phyloP scores from a whole-genome alignment of 1,284 basidiomycete species.

The Cutaneotrichosporon spelunceum region DNA sequence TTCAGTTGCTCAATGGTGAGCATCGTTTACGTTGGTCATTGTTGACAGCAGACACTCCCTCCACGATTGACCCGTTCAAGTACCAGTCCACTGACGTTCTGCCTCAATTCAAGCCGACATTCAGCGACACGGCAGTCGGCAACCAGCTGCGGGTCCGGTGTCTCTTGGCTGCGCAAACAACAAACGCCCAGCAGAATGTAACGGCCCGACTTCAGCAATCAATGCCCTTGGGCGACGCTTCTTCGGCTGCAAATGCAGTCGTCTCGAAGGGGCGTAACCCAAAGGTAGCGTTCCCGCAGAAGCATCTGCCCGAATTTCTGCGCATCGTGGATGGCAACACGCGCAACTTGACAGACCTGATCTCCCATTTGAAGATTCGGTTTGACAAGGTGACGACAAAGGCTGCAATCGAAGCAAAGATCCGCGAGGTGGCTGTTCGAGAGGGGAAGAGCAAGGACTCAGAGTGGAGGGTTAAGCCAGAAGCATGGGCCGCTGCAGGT shows the following conservation, averaged over 20 bases:
- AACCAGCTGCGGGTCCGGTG: constrained; percentile 30
- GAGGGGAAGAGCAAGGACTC: constrained; percentile 41
- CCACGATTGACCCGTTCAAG: constrained; percentile 46
- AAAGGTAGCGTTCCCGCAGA: constrained; percentile 41
- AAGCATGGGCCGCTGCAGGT: constrained; percentile 24
- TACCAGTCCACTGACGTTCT: constrained; percentile 34
- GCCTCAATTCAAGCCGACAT: constrained; percentile 34
- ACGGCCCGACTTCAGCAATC: constrained; percentile 5
- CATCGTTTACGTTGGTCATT: background rate
- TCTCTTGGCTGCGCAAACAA: constrained; percentile 30
- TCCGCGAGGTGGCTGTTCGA: constrained; percentile 45
- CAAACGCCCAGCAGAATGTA: constrained; percentile 10
- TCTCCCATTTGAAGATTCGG: constrained; percentile 35
- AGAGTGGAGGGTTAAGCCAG: constrained; percentile 42
- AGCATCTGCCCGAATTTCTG: constrained; percentile 41
- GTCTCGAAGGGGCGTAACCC: constrained; percentile 14
- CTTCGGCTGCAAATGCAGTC: constrained; percentile 15
- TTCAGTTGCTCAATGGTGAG: constrained; percentile 50
- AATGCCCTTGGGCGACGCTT: constrained; percentile 25
- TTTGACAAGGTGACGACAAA: constrained; percentile 46
- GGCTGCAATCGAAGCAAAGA: constrained; percentile 47
- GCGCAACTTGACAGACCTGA: constrained; percentile 38
- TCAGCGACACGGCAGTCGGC: constrained; percentile 35
- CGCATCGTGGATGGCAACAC: constrained; percentile 41
- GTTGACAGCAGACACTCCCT: constrained; percentile 40